Percentiles rank a stretch among this genome's conserved stretches.
phyloP scores from a whole-genome alignment of 176 grass and related monocot species.

The Aechmea fasciata region DNA sequence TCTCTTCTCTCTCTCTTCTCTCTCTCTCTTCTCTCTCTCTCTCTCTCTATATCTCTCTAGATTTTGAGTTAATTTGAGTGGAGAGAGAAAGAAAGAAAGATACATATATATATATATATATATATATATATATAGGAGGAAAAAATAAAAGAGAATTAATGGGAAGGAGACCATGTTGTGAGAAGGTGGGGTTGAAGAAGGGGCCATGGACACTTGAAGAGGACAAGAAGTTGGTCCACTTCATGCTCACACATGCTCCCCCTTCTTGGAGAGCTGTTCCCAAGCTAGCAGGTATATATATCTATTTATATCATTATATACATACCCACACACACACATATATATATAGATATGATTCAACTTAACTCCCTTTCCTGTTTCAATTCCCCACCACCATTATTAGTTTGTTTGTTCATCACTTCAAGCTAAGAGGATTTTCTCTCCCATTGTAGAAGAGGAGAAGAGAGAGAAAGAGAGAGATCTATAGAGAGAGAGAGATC shows the following conservation, averaged over 20 bases:
- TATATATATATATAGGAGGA: no score
- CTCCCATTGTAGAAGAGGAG: no score
- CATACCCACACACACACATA: no score
- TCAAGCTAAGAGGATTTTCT: no score
- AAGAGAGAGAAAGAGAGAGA: no score
- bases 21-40: not conserved
- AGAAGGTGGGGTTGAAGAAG: not conserved
- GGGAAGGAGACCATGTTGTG: conserved; percentile 24
- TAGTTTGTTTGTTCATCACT: not conserved
- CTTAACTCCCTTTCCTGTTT: not conserved
- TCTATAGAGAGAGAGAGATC: no score
- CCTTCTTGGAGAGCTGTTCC: conserved; percentile 20
- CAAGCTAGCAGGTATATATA: conserved; percentile 15
- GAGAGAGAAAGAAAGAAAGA: no score
- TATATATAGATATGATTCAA: not conserved
- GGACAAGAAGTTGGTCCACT: conserved; percentile 21
- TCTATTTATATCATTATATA: not conserved
- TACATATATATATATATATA: no score
- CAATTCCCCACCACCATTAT: not conserved
- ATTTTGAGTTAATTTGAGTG: no score
- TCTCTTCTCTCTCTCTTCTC: not conserved
- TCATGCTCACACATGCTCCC: conserved; percentile 16
- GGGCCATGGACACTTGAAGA: conserved; percentile 25
- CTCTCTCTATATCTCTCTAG: not conserved
- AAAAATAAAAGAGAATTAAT: not conserved